Evolutionary conservation across 176 grass and related monocot species (phyloP), one percentile per base, ranked within the genome.

Genomic region (Oryza meridionalis): DNA sequence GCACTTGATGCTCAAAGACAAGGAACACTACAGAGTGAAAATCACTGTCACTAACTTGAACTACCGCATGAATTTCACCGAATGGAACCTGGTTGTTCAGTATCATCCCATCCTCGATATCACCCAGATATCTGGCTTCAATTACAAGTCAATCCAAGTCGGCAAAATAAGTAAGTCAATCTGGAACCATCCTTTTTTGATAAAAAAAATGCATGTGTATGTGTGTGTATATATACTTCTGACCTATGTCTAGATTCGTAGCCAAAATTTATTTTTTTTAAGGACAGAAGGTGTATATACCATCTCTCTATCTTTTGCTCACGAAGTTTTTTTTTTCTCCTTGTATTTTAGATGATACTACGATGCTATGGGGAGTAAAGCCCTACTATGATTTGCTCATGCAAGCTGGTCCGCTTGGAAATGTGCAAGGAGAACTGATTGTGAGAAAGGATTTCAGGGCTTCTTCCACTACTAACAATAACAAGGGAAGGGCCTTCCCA

Each of bases 281-380:
- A 7, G 37, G 7, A 40, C 1, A 4, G 38, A 40, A 0, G 38
- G 38, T 40, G 38, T 40, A 76, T 43, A 71, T 81, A 53, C 0
- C 50, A 43, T 44, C 62, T 4, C 7, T 76, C 19, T 37, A 37
- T 25, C 46, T 78, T 5, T 86, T 12, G 76, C 47, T 90, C 12
- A 86, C 63, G 49, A 16, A 27, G 10, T 79, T 67, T 4, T 75
- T 8, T 75, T 45, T 3, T 33, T 33, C 32, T 22, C 11, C 11
- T 75, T 27, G 16, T 35, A 12, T 50, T 85, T 86, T 82, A 97
- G 94, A 97, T 88, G 94, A 94, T 58, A 94, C 94, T 0, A 91
- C 87, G 10, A 97, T 97, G 94, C 85, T 97, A 42, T 97, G 94
- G 94, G 94, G 94, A 67, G 76, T 97, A 77, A 97, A 97, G 79